Conservation (phyloP, 805 yeast species). For the Citeromyces matritensis region DNA sequence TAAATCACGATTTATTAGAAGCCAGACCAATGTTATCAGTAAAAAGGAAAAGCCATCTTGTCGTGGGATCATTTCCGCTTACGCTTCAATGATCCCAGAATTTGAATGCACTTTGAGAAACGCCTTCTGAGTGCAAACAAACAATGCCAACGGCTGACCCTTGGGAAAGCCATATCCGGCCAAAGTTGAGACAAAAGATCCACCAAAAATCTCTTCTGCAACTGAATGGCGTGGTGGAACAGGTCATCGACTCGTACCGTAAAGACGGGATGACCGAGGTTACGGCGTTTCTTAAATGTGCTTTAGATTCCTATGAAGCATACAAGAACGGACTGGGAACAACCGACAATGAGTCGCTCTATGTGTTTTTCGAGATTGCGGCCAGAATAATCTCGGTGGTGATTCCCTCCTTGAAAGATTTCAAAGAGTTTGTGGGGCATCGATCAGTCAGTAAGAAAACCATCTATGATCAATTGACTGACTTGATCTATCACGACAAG, state of each 20-base stretch:
- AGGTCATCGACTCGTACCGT: slow-evolving; percentile 1
- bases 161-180: too few relatives aligned
- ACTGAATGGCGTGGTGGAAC: slow-evolving; percentile 1
- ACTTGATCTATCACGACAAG: background rate
- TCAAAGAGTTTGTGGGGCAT: slow-evolving; percentile 2
- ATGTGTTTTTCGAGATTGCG: slow-evolving; percentile 12
- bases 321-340: slow-evolving; percentile 1
- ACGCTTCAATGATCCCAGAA: too few relatives aligned
- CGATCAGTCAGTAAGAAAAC: background rate
- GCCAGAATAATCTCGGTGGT: slow-evolving; percentile 10
- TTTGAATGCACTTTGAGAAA: too few relatives aligned
- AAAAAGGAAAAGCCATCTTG: too few relatives aligned
- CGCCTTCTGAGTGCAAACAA: too few relatives aligned
- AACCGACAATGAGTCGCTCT: slow-evolving; percentile 9
- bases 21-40: too few relatives aligned
- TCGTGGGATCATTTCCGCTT: too few relatives aligned
- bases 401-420: slow-evolving; percentile 9
- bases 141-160: too few relatives aligned
- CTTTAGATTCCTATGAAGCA: slow-evolving; percentile 10
- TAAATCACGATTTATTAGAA: too few relatives aligned
- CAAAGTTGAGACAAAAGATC: too few relatives aligned
- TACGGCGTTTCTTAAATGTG: slow-evolving; percentile 9
- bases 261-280: slow-evolving; percentile 2
- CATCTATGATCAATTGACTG: slow-evolving; percentile 1
- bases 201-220: too few relatives aligned